Conservation (phyloP, 202 grass and related monocot species). For the Eragrostis tef region DNA sequence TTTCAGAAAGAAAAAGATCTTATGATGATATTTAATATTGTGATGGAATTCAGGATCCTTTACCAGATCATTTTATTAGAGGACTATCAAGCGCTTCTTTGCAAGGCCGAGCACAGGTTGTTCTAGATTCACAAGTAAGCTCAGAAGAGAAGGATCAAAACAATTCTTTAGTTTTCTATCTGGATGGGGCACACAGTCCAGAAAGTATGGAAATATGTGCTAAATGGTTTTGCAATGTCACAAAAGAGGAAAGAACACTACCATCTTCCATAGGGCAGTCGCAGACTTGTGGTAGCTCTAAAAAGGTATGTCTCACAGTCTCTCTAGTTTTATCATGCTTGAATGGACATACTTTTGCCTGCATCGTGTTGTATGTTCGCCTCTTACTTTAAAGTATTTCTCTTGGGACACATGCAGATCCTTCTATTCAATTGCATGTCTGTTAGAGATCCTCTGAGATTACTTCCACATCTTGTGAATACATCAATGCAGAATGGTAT, state of each 20-base stretch:
- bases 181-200: conserved; percentile 97
- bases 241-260: conserved; percentile 49
- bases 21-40: conserved; percentile 31
- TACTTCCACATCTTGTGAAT: conserved; percentile 77
- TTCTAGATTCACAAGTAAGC: conserved; percentile 58
- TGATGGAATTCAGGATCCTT: conserved; percentile 59
- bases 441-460: conserved; percentile 82
- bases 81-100: conserved; percentile 72
- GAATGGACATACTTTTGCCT: conserved; percentile 31
- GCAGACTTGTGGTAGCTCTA: conserved; percentile 25
- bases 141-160: conserved; percentile 44
- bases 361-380: conserved; percentile 18
- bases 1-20: conserved; percentile 1
- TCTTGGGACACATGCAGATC: conserved; percentile 59
- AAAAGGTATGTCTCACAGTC: conserved; percentile 38
- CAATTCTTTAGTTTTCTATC: conserved; percentile 70
- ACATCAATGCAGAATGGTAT: conserved; percentile 70
- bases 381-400: conserved; percentile 21
- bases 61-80: conserved; percentile 77
- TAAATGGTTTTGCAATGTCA: conserved; percentile 75
- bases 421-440: conserved; percentile 99
- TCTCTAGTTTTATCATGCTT: conserved; percentile 24
- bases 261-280: conserved; percentile 42
- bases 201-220: conserved; percentile 96
- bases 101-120: conserved; percentile 89